phyloP scores from a whole-genome alignment of 139 green algal species.

The Closterium sp. region DNA sequence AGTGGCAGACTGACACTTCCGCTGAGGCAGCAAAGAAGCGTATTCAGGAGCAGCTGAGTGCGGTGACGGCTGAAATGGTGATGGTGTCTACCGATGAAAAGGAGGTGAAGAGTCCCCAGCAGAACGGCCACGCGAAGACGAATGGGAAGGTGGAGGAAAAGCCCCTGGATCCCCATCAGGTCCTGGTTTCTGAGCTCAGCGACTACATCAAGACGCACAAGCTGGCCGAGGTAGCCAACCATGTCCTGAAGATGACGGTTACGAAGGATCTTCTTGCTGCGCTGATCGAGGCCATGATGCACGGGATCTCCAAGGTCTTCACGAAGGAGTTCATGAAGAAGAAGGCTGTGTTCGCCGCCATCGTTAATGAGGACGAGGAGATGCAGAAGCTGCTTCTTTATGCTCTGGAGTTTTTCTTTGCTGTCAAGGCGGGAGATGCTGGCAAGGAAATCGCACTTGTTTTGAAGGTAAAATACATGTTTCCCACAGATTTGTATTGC shows the following conservation, averaged over 20 bases:
- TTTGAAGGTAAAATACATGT: conserved; percentile 73
- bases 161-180: conserved; percentile 23
- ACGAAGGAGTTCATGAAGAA: conserved; percentile 47
- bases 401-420: conserved; percentile 51
- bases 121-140: background rate
- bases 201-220: conserved; percentile 43
- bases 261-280: conserved; percentile 8
- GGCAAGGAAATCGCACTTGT: conserved; percentile 69
- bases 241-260: background rate
- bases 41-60: conserved; percentile 85
- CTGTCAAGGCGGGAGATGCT: conserved; percentile 35
- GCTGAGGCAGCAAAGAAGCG: conserved; percentile 68
- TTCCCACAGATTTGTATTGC: background rate
- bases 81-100: conserved; percentile 16
- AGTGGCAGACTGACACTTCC: conserved; percentile 93
- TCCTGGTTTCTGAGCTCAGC: conserved; percentile 37
- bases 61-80: conserved; percentile 81
- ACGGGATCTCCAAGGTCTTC: conserved; percentile 20
- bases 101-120: background rate
- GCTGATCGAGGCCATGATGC: conserved; percentile 32
- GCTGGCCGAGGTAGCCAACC: conserved; percentile 6
- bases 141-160: conserved; percentile 37
- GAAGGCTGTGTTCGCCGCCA: conserved; percentile 24
- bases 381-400: conserved; percentile 42
- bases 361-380: conserved; percentile 13